Conservation (phyloP, 176 grass and related monocot species). For the Phyllostachys edulis region DNA sequence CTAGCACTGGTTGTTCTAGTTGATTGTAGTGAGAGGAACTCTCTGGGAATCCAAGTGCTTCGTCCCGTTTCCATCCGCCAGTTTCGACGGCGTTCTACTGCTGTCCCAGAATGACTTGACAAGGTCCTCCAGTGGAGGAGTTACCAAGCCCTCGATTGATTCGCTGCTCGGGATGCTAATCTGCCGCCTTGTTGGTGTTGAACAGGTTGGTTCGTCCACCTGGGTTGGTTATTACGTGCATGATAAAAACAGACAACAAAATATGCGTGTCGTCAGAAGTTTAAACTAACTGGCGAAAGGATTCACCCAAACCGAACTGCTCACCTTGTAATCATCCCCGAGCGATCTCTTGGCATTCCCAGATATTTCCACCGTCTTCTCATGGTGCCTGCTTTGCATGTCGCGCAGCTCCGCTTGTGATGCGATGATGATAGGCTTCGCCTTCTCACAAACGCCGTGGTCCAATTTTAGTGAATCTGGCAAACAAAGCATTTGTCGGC, state of each 20-base stretch:
- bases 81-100: slow-evolving; percentile 37
- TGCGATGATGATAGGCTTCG: slow-evolving; percentile 34
- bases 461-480: slow-evolving; percentile 48
- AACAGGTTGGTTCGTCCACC: slow-evolving; percentile 74
- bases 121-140: slow-evolving; percentile 60
- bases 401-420: slow-evolving; percentile 44
- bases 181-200: slow-evolving; percentile 45
- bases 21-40: slow-evolving; percentile 48
- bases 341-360: slow-evolving; percentile 49
- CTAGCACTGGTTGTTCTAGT: no score
- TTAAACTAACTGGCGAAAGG: neutral
- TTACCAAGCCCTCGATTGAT: slow-evolving; percentile 56
- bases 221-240: neutral
- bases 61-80: slow-evolving; percentile 34
- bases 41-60: slow-evolving; percentile 49
- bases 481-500: neutral
- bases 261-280: neutral
- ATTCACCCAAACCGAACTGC: neutral
- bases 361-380: slow-evolving; percentile 49
- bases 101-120: slow-evolving; percentile 61
- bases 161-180: slow-evolving; percentile 51
- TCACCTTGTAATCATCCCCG: slow-evolving; percentile 61
- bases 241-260: neutral
- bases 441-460: slow-evolving; percentile 40
- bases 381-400: slow-evolving; percentile 48